Evolutionary conservation across 2,329 filamentous ascomycete genomes (phyloP).

Genomic region (Aspergillus sp.): DNA sequence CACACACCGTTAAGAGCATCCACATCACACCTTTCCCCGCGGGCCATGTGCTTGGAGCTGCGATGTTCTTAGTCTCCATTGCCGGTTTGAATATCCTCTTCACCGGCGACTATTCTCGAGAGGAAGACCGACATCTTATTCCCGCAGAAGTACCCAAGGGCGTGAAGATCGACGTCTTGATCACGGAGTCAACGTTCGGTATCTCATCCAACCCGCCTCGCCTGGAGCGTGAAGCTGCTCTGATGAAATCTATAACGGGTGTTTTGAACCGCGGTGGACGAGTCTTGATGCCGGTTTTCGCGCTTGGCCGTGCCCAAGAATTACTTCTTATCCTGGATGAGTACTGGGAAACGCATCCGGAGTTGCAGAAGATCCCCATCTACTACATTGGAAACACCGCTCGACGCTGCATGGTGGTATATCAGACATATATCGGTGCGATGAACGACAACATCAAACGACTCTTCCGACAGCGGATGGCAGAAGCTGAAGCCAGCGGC

Average conservation of each 20-base stretch:
- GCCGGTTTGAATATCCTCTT: slow-evolving; percentile 96
- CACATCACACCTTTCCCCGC: slow-evolving; percentile 96
- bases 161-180: slow-evolving; percentile 91
- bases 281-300: slow-evolving; percentile 92
- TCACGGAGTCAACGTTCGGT: slow-evolving; percentile 96
- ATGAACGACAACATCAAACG: slow-evolving; percentile 99
- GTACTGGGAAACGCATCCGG: slow-evolving; percentile 87
- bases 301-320: slow-evolving; percentile 89
- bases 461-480: slow-evolving; percentile 88
- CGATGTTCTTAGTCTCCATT: slow-evolving; percentile 98
- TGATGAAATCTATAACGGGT: slow-evolving; percentile 93
- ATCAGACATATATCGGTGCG: slow-evolving; percentile 94
- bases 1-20: slow-evolving; percentile 93
- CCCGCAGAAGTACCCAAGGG: slow-evolving; percentile 86
- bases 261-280: slow-evolving; percentile 89
- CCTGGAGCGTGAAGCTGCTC: slow-evolving; percentile 81
- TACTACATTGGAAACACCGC: slow-evolving; percentile 97
- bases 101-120: slow-evolving; percentile 94
- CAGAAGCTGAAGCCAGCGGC: slow-evolving; percentile 78
- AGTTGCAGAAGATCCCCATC: slow-evolving; percentile 87
- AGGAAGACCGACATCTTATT: slow-evolving; percentile 92
- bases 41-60: slow-evolving; percentile 94
- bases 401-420: slow-evolving; percentile 96
- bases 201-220: slow-evolving; percentile 91
- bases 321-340: slow-evolving; percentile 92